A percentile compares a stretch with the other conserved stretches of the same genome.
Evolutionary conservation across 371 early-diverging fungal species (phyloP).

Genomic region (Mucor piriformis): DNA sequence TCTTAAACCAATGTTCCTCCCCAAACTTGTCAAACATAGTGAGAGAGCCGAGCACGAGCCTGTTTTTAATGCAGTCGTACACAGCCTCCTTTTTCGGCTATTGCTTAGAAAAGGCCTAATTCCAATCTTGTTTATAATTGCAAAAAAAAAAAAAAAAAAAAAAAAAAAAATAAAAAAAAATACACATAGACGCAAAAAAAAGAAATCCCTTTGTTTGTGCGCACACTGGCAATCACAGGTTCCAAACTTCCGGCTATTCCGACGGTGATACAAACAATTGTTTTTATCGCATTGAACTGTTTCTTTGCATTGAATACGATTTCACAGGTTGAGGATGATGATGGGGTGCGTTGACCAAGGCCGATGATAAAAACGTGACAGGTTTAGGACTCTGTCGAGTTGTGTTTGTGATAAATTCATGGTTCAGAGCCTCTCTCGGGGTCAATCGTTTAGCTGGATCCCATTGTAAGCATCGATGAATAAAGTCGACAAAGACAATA

Average conservation of each 20-base stretch:
- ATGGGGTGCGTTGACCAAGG: too few relatives aligned
- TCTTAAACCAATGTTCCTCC: too few relatives aligned
- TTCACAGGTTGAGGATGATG: too few relatives aligned
- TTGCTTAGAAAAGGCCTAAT: neutral
- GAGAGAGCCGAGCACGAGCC: too few relatives aligned
- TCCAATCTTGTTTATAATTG: too few relatives aligned
- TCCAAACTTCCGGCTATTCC: constrained; percentile 7
- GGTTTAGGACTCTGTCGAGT: neutral
- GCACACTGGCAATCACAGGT: neutral
- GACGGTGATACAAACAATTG: constrained; percentile 6
- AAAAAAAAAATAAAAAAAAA: too few relatives aligned
- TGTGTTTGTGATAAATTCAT: constrained; percentile 25
- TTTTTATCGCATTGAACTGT: constrained; percentile 2
- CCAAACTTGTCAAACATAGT: too few relatives aligned
- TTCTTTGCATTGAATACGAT: neutral
- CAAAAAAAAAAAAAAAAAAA: too few relatives aligned
- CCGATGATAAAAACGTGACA: neutral
- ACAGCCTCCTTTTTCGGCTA: neutral
- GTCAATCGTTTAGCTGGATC: constrained; percentile 85
- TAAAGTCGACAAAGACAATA: constrained; percentile 78
- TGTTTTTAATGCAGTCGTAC: neutral
- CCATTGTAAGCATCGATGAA: constrained; percentile 81
- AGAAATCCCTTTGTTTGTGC: constrained; percentile 1
- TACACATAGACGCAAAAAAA: too few relatives aligned
- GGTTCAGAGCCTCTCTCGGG: constrained; percentile 77